Evolutionary conservation across 2,329 filamentous ascomycete genomes (phyloP).

Genomic region (Pestalotiopsis sp.): DNA sequence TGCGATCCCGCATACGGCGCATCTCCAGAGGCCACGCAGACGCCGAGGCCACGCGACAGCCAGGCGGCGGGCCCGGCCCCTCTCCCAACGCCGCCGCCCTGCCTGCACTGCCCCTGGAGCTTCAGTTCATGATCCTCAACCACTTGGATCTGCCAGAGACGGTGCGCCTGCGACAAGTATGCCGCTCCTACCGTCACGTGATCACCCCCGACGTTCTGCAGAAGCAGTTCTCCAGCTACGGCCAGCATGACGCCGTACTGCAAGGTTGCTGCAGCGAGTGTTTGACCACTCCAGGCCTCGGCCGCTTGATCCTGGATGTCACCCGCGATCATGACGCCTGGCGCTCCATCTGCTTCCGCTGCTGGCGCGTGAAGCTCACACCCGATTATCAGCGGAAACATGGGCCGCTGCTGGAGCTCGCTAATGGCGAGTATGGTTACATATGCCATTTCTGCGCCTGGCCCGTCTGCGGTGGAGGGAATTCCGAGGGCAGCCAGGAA

Average conservation of each 20-base stretch:
- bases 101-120: slow-evolving; percentile 25
- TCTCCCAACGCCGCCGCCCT: slow-evolving; percentile 4
- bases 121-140: slow-evolving; percentile 27
- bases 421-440: slow-evolving; percentile 28
- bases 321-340: slow-evolving; percentile 19
- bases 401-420: slow-evolving; percentile 28
- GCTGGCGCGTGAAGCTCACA: slow-evolving; percentile 27
- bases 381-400: slow-evolving; percentile 28
- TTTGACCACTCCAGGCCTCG: slow-evolving; percentile 26
- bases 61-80: neutral
- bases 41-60: neutral
- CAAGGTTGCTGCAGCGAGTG: slow-evolving; percentile 28
- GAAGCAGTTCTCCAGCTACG: slow-evolving; percentile 22
- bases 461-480: slow-evolving; percentile 25
- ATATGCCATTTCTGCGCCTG: slow-evolving; percentile 33
- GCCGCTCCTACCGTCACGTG: slow-evolving; percentile 24
- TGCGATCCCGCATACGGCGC: neutral
- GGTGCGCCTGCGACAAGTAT: slow-evolving; percentile 24
- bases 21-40: neutral
- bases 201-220: slow-evolving; percentile 27
- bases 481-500: slow-evolving; percentile 20
- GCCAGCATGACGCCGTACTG: slow-evolving; percentile 17
- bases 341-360: slow-evolving; percentile 32
- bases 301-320: slow-evolving; percentile 27
- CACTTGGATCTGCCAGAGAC: slow-evolving; percentile 27